Evolutionary conservation across 148 eudicot genomes (phyloP).

Genomic region (Simmondsia chinensis): DNA sequence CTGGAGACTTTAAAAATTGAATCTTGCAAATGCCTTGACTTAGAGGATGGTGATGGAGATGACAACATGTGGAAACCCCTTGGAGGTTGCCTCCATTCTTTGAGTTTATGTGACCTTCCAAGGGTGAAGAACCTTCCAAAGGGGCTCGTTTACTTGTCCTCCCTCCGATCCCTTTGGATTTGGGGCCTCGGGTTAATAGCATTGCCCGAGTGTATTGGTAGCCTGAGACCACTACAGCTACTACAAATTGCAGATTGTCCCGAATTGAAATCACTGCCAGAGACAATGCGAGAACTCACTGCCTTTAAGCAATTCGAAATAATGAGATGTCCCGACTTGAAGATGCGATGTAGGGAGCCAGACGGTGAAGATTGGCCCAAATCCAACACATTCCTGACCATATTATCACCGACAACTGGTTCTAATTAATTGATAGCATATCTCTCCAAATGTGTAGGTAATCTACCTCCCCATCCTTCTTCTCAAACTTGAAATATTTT

Average conservation of each 20-base stretch:
- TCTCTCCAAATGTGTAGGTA: no score
- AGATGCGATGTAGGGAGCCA: slow-evolving; percentile 9
- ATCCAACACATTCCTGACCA: slow-evolving; percentile 2
- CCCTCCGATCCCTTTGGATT: neutral
- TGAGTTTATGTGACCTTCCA: slow-evolving; percentile 2
- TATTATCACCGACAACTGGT: no score
- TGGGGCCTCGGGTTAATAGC: neutral
- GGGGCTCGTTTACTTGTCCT: neutral
- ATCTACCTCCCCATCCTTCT: no score
- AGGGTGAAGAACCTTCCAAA: neutral
- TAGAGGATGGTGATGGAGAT: neutral
- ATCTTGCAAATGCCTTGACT: slow-evolving; percentile 2
- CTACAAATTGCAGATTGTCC: slow-evolving; percentile 9
- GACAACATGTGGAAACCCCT: neutral
- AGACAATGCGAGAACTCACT: neutral
- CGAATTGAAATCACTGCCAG: slow-evolving; percentile 3
- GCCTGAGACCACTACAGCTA: slow-evolving; percentile 2
- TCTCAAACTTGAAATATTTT: no score
- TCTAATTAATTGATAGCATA: no score
- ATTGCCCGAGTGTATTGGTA: slow-evolving; percentile 6
- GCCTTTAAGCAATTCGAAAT: slow-evolving; percentile 7
- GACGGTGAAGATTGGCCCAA: slow-evolving; percentile 10
- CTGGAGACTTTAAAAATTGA: slow-evolving; percentile 4
- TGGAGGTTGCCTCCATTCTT: slow-evolving; percentile 2
- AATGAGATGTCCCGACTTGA: slow-evolving; percentile 7